These are phyloP conservation scores for Lepidium didymum DNA, from an alignment of 345 rosid genomes.

Conservation along the genomic window DNA sequence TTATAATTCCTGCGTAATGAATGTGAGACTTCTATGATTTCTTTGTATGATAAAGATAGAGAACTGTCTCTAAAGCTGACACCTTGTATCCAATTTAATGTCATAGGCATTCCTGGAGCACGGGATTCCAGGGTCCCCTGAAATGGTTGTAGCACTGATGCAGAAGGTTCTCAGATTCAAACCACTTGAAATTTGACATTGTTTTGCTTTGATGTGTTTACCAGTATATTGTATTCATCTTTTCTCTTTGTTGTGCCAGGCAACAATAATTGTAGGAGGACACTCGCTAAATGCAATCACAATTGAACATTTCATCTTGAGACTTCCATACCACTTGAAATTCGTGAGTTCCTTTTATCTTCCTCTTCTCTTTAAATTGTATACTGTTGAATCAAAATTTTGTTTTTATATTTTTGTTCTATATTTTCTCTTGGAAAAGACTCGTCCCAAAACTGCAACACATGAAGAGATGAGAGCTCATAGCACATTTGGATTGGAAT, in stretches of 20 bases:
- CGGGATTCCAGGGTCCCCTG: constrained; percentile 73
- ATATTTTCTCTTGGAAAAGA: constrained; percentile 31
- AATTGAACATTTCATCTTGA: constrained; percentile 85
- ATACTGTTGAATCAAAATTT: background rate
- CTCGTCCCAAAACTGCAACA: constrained; percentile 61
- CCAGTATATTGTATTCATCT: background rate
- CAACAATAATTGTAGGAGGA: constrained; percentile 67
- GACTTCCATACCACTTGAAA: constrained; percentile 87
- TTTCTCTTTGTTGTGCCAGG: constrained; percentile 43
- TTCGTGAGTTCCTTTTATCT: constrained; percentile 43
- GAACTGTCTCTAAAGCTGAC: background rate
- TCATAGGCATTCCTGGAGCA: constrained; percentile 72
- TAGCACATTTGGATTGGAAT: constrained; percentile 61
- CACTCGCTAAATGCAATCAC: constrained; percentile 69
- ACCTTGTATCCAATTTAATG: background rate
- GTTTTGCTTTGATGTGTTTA: background rate
- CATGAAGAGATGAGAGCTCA: constrained; percentile 65
- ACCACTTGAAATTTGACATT: background rate
- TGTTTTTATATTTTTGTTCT: background rate
- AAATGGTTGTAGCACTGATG: constrained; percentile 75
- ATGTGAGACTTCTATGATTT: constrained; percentile 38
- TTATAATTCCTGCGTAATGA: constrained; percentile 79
- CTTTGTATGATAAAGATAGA: background rate
- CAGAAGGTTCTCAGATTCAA: constrained; percentile 52
- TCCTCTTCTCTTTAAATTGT: background rate